A percentile compares a stretch with the other conserved stretches of the same genome.
phyloP scores from a whole-genome alignment of 805 yeast species.

The Huiozyma naganishii region DNA sequence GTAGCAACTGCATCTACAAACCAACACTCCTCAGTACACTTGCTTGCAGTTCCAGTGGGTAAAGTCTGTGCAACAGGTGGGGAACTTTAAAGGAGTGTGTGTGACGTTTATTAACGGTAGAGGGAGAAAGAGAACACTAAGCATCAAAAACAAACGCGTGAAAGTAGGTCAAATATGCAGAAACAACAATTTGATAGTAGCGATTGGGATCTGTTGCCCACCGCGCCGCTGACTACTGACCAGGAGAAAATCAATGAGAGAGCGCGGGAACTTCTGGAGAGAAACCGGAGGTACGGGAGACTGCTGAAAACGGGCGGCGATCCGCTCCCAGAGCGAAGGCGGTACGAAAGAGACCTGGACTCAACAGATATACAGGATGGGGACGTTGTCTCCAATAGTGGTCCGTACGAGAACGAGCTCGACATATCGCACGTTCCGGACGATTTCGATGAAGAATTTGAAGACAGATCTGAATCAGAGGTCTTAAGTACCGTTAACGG shows the following conservation, averaged over 20 bases:
- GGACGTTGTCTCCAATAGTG: neutral
- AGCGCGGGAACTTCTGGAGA: constrained; percentile 20
- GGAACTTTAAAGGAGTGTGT: too few relatives aligned
- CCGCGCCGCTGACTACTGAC: constrained; percentile 2
- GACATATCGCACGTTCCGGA: neutral
- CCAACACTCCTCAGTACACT: too few relatives aligned
- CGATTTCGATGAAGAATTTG: neutral
- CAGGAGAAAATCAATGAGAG: constrained; percentile 22
- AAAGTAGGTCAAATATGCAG: constrained; percentile 1
- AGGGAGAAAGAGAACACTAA: too few relatives aligned
- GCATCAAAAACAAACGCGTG: neutral
- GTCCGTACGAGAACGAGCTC: neutral
- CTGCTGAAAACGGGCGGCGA: constrained; percentile 8
- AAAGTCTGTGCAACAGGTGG: too few relatives aligned
- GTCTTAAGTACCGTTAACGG: neutral
- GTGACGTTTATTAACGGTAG: too few relatives aligned
- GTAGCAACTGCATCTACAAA: too few relatives aligned
- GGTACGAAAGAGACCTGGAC: constrained; percentile 7
- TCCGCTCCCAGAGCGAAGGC: constrained; percentile 4
- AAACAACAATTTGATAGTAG: constrained; percentile 2
- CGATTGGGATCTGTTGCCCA: constrained; percentile 9
- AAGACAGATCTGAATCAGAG: neutral
- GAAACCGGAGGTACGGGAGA: constrained; percentile 22
- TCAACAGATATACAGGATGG: constrained; percentile 1
- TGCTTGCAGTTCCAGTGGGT: too few relatives aligned